Percentiles rank a stretch among this genome's conserved stretches.
Conservation (phyloP, 495 filamentous ascomycete species). For the Aspergillus panamensis region DNA sequence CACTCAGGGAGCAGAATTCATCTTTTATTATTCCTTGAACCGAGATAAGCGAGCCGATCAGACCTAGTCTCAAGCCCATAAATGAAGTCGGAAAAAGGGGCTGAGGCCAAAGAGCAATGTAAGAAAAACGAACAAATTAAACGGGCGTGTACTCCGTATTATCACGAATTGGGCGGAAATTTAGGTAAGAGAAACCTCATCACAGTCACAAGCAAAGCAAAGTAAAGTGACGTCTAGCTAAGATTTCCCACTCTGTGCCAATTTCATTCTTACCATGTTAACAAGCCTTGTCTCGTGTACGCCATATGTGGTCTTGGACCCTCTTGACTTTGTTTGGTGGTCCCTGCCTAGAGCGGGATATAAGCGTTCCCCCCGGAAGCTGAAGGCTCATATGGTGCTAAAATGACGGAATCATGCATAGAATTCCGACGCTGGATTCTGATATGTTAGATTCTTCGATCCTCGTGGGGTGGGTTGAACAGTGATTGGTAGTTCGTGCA, state of each 20-base stretch:
- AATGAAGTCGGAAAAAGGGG: neutral
- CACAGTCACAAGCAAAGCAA: neutral
- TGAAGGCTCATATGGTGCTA: slow-evolving; percentile 13
- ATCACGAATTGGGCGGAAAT: neutral
- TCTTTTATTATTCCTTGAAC: neutral
- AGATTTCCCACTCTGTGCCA: slow-evolving; percentile 3
- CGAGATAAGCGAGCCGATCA: neutral
- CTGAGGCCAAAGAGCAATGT: neutral
- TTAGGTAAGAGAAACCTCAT: neutral
- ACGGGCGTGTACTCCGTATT: neutral
- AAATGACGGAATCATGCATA: slow-evolving; percentile 11
- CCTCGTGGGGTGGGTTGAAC: neutral
- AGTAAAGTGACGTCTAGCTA: slow-evolving; percentile 10
- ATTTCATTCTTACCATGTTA: neutral
- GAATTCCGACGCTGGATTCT: neutral
- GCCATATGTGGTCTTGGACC: neutral
- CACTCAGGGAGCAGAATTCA: neutral
- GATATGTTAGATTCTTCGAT: slow-evolving; percentile 7
- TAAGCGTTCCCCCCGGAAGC: neutral
- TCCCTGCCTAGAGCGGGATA: slow-evolving; percentile 1
- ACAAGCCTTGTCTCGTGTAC: neutral
- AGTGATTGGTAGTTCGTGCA: neutral
- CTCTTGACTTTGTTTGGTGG: neutral
- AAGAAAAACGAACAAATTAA: neutral
- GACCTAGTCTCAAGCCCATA: neutral